A percentile compares a stretch with the other conserved stretches of the same genome.
phyloP scores from a whole-genome alignment of 768 basidiomycete genomes.

The Cantharellus anzutake region DNA sequence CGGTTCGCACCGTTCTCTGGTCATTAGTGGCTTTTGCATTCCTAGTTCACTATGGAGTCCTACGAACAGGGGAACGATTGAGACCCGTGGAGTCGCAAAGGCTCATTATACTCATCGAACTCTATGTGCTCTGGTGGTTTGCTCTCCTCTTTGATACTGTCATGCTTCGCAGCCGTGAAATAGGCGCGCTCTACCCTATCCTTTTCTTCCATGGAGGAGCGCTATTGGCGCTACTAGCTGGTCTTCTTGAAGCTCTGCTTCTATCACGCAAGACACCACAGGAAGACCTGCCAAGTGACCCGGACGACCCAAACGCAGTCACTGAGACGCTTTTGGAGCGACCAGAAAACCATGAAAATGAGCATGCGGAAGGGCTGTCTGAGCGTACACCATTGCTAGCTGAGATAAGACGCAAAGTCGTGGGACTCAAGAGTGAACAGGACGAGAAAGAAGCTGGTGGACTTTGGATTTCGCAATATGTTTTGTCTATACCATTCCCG shows the following conservation, averaged over 20 bases:
- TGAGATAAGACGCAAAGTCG: background rate
- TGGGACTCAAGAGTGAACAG: background rate
- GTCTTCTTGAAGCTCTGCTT: conserved; percentile 6
- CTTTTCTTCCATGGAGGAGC: conserved; percentile 34
- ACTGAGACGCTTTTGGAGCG: conserved; percentile 1
- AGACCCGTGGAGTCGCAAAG: conserved; percentile 22
- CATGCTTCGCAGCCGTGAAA: conserved; percentile 21
- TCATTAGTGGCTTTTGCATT: conserved; percentile 34
- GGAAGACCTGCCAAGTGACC: background rate
- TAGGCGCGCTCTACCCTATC: conserved; percentile 39
- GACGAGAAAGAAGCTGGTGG: background rate
- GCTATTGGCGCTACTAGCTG: conserved; percentile 23
- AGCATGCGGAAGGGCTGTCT: conserved; percentile 17
- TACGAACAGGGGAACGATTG: too few species aligned
- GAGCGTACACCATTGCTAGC: conserved; percentile 38
- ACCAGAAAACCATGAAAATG: background rate
- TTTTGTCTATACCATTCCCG: conserved; percentile 34
- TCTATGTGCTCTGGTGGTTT: conserved; percentile 40
- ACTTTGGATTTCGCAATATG: conserved; percentile 42
- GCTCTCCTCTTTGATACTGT: conserved; percentile 34
- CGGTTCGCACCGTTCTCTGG: conserved; percentile 30
- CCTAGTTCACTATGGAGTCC: conserved; percentile 13
- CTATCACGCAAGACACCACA: background rate
- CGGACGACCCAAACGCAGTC: background rate
- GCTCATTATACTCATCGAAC: conserved; percentile 30